A percentile compares a stretch with the other conserved stretches of the same genome.
phyloP scores from a whole-genome alignment of 2,329 filamentous ascomycete species.

The Aschersonia sp. region DNA sequence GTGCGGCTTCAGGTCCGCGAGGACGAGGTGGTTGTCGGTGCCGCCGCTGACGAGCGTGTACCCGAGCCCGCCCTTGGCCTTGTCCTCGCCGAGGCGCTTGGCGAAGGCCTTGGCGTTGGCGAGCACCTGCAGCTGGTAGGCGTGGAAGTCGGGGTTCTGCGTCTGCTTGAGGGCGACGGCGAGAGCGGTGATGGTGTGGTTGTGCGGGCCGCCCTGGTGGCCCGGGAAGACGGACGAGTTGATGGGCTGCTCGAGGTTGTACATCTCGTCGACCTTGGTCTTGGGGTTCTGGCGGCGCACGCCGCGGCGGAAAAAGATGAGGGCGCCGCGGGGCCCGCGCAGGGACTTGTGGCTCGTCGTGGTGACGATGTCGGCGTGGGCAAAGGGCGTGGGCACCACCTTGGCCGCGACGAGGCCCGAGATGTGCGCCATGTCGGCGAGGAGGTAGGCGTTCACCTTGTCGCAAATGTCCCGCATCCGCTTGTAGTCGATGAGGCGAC shows the following conservation, averaged over 20 bases:
- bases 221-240: slow-evolving; percentile 96
- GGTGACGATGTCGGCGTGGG: slow-evolving; percentile 83
- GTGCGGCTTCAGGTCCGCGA: slow-evolving; percentile 82
- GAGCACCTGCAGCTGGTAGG: slow-evolving; percentile 83
- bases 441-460: slow-evolving; percentile 80
- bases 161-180: slow-evolving; percentile 92
- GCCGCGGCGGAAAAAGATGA: slow-evolving; percentile 97
- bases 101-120: slow-evolving; percentile 84
- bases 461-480: slow-evolving; percentile 83
- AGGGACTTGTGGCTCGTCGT: slow-evolving; percentile 98
- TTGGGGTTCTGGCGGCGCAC: slow-evolving; percentile 72
- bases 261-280: slow-evolving; percentile 71
- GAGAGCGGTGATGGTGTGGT: slow-evolving; percentile 95
- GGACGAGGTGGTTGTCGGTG: slow-evolving; percentile 93
- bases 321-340: slow-evolving; percentile 82
- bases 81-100: slow-evolving; percentile 45
- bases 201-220: slow-evolving; percentile 95
- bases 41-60: slow-evolving; percentile 88
- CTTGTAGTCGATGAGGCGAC: slow-evolving; percentile 87
- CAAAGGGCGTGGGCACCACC: slow-evolving; percentile 81
- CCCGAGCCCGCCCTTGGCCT: slow-evolving; percentile 62
- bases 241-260: slow-evolving; percentile 85
- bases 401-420: slow-evolving; percentile 87
- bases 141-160: slow-evolving; percentile 74
- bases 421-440: slow-evolving; percentile 96